Evolutionary conservation across 495 filamentous ascomycete genomes (phyloP).

Genomic region (Penicillium bialowiezense): DNA sequence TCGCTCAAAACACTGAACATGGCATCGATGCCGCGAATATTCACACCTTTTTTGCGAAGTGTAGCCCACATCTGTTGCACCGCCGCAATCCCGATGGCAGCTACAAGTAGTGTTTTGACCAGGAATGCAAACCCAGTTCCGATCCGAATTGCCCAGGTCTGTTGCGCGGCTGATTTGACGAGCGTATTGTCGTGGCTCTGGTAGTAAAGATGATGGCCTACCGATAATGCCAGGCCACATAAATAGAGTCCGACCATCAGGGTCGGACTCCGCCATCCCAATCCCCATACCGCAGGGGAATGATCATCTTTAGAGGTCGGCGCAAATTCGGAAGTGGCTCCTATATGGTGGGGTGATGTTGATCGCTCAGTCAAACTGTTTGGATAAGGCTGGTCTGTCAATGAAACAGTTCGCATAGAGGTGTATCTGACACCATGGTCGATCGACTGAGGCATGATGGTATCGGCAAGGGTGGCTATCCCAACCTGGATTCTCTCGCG

Average conservation of each 20-base stretch:
- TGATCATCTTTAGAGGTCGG: neutral
- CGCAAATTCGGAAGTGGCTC: neutral
- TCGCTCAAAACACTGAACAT: slow-evolving; percentile 1
- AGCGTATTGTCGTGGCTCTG: neutral
- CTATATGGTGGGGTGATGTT: neutral
- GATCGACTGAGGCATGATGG: slow-evolving; percentile 2
- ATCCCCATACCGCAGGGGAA: neutral
- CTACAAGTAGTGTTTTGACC: neutral
- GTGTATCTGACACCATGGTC: neutral
- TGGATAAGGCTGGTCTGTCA: slow-evolving; percentile 1
- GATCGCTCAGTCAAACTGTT: neutral
- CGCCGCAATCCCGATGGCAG: slow-evolving; percentile 1
- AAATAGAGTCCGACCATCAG: neutral
- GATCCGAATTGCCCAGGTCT: slow-evolving; percentile 5
- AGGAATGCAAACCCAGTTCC: slow-evolving; percentile 3
- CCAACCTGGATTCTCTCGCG: too few relatives aligned
- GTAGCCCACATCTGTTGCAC: slow-evolving; percentile 4
- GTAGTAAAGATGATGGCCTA: slow-evolving; percentile 5
- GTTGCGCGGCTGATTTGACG: neutral
- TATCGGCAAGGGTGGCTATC: too few relatives aligned
- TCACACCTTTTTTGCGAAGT: slow-evolving; percentile 1
- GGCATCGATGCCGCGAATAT: slow-evolving; percentile 1
- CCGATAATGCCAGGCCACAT: neutral
- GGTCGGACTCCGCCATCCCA: neutral
- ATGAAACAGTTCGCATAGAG: slow-evolving; percentile 1